Base-by-base conservation (phyloP, 176 grass and related monocot species). In the Oryza glaberrima region DNA sequence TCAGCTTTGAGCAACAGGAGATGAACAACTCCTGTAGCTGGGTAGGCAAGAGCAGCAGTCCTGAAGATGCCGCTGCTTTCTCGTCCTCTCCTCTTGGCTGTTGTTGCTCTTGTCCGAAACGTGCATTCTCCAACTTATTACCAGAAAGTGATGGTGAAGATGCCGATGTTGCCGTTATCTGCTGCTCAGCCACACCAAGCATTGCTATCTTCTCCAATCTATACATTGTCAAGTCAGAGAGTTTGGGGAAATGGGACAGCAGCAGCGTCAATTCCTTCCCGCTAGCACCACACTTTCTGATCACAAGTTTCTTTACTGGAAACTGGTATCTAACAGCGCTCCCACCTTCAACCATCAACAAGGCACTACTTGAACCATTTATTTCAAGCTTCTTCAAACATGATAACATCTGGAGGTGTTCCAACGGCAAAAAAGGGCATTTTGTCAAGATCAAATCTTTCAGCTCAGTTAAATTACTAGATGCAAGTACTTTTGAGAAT, bases 171-270 rank as follows among this genome's bases (percentile, higher is more conserved):
- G 36, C 36, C 36, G 36, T 38, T 38, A 0, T 38, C 36, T 38
- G 36, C 36, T 38, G 36, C 36, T 38, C 36, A 38, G 36, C 36
- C 36, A 38, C 36, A 38, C 36, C 36, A 38, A 77, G 3, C 12
- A 0, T 20, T 6, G 23, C 64, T 40, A 82, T 70, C 13, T 48
- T 64, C 3, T 0, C 11, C 63, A 28, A 83, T 1, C 1, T 0
- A 0, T 0, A 0, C 0, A 70, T 2, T 0, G 0, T 0, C 51
- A 88, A 16, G 0, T 3, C 0, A 0, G 7, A 3, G 1, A 83
- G 86, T 2, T 49, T 70, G 0, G 26, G 73, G 20, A 77, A 82
- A 46, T 64, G 11, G 36, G 72, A 40, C 2, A 82, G 5, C 3
- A 77, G 0, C 2, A n/a, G 65, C 0, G 73, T 77, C 30, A 88